phyloP scores from a whole-genome alignment of 768 basidiomycete genomes.

The Rhizopogon rudus region DNA sequence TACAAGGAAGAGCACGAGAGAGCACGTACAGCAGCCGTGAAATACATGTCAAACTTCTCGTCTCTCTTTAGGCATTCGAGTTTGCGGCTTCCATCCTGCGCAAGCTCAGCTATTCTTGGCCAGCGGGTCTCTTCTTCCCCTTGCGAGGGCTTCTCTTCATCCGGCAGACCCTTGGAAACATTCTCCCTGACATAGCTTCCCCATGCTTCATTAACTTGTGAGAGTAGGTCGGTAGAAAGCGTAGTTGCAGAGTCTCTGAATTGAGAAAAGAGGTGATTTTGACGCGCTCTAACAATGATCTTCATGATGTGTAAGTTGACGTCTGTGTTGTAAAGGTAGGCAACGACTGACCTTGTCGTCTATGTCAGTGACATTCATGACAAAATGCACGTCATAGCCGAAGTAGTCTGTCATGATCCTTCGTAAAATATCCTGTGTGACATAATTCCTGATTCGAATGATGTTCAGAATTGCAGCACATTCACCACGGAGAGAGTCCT shows the following conservation, averaged over 20 bases:
- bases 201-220: constrained; percentile 61
- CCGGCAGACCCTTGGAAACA: constrained; percentile 59
- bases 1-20: constrained; percentile 6
- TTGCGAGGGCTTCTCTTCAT: constrained; percentile 37
- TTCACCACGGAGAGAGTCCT: constrained; percentile 8
- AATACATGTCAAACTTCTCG: constrained; percentile 92
- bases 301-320: constrained; percentile 26
- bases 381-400: constrained; percentile 95
- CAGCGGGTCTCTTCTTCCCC: constrained; percentile 53
- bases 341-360: constrained; percentile 82
- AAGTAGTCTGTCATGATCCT: constrained; percentile 94
- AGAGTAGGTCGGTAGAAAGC: constrained; percentile 56
- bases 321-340: background rate
- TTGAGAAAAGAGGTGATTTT: constrained; percentile 62
- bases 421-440: constrained; percentile 88
- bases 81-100: constrained; percentile 58
- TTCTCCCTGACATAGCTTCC: constrained; percentile 54
- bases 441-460: constrained; percentile 76
- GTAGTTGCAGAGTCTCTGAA: constrained; percentile 50
- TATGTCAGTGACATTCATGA: constrained; percentile 99
- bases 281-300: constrained; percentile 93
- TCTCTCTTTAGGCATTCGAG: constrained; percentile 68
- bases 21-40: constrained; percentile 65
- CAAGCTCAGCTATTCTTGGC: constrained; percentile 45
- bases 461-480: constrained; percentile 1